These are phyloP conservation scores for Coprinopsis marcescibilis DNA, from an alignment of 768 basidiomycete species.

Conservation along the genomic window DNA sequence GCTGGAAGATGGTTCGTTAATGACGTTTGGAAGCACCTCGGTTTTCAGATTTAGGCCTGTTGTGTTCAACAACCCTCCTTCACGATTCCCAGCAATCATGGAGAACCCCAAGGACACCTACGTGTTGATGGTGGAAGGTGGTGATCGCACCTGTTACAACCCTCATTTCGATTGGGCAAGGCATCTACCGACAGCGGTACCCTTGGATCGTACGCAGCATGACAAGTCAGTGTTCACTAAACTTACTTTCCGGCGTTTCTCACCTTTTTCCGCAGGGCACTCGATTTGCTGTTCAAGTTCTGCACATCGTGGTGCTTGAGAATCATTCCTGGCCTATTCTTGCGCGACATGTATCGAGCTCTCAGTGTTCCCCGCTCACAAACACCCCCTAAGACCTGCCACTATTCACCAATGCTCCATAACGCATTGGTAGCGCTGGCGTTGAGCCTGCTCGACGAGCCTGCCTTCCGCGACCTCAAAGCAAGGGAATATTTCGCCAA, in stretches of 20 bases:
- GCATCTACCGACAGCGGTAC: slow-evolving; percentile 36
- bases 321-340: slow-evolving; percentile 42
- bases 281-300: slow-evolving; percentile 44
- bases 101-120: slow-evolving; percentile 34
- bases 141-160: slow-evolving; percentile 32
- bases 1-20: slow-evolving; percentile 31
- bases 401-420: slow-evolving; percentile 71
- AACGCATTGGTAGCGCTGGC: slow-evolving; percentile 52
- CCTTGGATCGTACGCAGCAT: slow-evolving; percentile 37
- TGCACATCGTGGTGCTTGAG: slow-evolving; percentile 45
- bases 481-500: slow-evolving; percentile 36
- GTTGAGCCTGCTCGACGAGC: slow-evolving; percentile 39
- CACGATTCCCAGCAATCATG: slow-evolving; percentile 34
- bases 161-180: slow-evolving; percentile 48
- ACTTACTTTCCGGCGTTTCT: neutral
- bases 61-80: slow-evolving; percentile 18
- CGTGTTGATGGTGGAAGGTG: slow-evolving; percentile 36
- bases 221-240: slow-evolving; percentile 31
- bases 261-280: slow-evolving; percentile 24
- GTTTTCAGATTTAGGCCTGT: slow-evolving; percentile 33
- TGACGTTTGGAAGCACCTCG: slow-evolving; percentile 37
- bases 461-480: slow-evolving; percentile 35
- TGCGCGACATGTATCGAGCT: slow-evolving; percentile 42
- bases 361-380: slow-evolving; percentile 32
- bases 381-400: slow-evolving; percentile 38